Evolutionary conservation across 1,139 yeast species (phyloP).

Genomic region (Suhomyces guaymorum): DNA sequence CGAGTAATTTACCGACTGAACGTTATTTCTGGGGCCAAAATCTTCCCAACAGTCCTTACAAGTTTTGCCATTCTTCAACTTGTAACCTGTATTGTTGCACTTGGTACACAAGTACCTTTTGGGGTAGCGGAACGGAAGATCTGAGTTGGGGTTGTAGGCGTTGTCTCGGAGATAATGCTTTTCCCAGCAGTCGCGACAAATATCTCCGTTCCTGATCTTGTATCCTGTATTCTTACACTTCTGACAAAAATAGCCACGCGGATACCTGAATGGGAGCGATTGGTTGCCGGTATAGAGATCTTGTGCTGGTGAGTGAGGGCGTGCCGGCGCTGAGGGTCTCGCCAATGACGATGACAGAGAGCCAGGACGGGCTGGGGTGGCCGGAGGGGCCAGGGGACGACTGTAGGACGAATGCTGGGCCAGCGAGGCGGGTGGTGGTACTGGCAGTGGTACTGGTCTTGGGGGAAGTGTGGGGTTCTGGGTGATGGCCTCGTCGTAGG

Average conservation of each 20-base stretch:
- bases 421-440: background rate
- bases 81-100: conserved; percentile 76
- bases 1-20: conserved; percentile 11
- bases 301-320: conserved; percentile 10
- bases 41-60: conserved; percentile 74
- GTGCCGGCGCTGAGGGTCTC: conserved; percentile 6
- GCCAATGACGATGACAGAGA: background rate
- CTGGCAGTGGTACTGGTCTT: conserved; percentile 9
- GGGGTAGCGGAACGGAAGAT: conserved; percentile 57
- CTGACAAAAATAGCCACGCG: conserved; percentile 36
- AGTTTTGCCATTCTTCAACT: conserved; percentile 59
- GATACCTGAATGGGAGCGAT: conserved; percentile 57
- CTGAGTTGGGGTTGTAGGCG: conserved; percentile 44
- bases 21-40: conserved; percentile 51
- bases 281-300: conserved; percentile 20
- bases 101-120: conserved; percentile 59
- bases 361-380: background rate
- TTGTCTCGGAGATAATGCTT: conserved; percentile 28
- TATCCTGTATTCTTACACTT: conserved; percentile 47
- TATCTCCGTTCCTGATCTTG: conserved; percentile 30
- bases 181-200: conserved; percentile 42
- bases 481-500: conserved; percentile 21
- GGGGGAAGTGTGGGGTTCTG: conserved; percentile 3
- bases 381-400: background rate
- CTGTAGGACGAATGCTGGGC: background rate